Base-by-base conservation (phyloP, 257 asterid genomes). In the Nicotiana obtusifolia region DNA sequence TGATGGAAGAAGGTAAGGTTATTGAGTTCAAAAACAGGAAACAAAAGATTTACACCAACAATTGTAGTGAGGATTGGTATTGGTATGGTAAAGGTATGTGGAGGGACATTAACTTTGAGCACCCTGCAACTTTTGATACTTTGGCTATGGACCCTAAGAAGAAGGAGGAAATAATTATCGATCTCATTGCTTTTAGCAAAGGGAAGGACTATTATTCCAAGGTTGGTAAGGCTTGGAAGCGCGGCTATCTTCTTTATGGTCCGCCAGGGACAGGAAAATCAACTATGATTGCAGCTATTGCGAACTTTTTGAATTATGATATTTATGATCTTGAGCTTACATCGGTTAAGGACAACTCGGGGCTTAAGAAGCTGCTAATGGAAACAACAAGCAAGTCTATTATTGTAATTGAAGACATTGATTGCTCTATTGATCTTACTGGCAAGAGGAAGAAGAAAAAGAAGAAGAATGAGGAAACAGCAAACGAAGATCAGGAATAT, bases 241-340 rank as follows among this genome's bases (percentile, higher is more conserved):
- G 79, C 24, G 79, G 79, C 0, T 73, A 73, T 47, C 79, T 73
- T 73, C 79, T 73, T 47, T 73, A 73, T 24, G 79, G 79, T 73
- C 79, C 79, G 7, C 79, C 79, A 47, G 79, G 79, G 49, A 73
- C 79, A 13, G 79, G 79, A 73, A 73, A 73, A 47, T 73, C 79
- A 47, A 73, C 79, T 0, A 73, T 73, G 79, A 73, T 73, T 47
- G 79, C 79, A 73, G 79, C 79, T 3, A 73, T 73, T 24, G 79
- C 79, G 2, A 73, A 73, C 26, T 73, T 47, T 14, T 47, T 73
- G 79, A 73, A 73, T 11, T 73, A 73, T 73, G 79, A 73, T 73
- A 73, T 73, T 7, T 73, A 73, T 73, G 79, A 73, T 73, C 79
- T 73, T 7, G 79, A 73, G 79, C 79, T 73, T 0, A 47, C 79